Base-by-base conservation (phyloP, 805 yeast genomes). In the Citeromyces nyonsensis region DNA sequence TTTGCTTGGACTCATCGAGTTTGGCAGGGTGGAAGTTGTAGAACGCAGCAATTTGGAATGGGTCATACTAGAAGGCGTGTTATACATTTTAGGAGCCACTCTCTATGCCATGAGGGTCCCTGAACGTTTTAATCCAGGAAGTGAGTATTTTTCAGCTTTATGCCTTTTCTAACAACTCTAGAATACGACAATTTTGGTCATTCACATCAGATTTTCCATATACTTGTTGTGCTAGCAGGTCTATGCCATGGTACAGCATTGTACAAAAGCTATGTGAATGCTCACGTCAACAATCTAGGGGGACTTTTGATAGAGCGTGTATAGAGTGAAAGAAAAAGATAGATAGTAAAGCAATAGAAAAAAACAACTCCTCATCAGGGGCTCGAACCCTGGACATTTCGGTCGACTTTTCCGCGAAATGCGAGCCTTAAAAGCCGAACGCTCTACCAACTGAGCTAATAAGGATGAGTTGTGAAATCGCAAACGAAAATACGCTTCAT, bases 131-230 rank as follows among this genome's bases (percentile, higher is more conserved):
- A 41, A 40, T 4, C 82, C 83, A 0, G 85, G 85, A 0, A 49
- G 34, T 32, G 24, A 14, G 32, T 30, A 36, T 28, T 20, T 18
- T 14, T 13, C 15, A 14, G n/a, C 31, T 25, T 13, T 22, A 22
- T 15, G 44, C 52, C 1, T 54, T 55, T 36, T 30, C 38, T 7
- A 13, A 15, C n/a, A 43, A 1, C 61, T 61, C 2, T 41, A 37
- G 49, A 26, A 13, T 80, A 65, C 47, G 94, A 83, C 42, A 44
- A 69, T 8, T 63, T 69, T 52, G 94, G 94, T 1, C 79, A 80
- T 41, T 78, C 93, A 5, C 95, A 84, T 49, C 95, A 84, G 47
- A 63, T 84, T 7, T 83, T 84, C 47, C 94, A 83, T 49, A 51
- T 78, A 7, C 51, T 79, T 43, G 94, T 83, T 6, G 85, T 82